Percentiles rank a stretch among this genome's conserved stretches.
phyloP scores from a whole-genome alignment of 495 filamentous ascomycete species.

The Aspergillus nidulans region DNA sequence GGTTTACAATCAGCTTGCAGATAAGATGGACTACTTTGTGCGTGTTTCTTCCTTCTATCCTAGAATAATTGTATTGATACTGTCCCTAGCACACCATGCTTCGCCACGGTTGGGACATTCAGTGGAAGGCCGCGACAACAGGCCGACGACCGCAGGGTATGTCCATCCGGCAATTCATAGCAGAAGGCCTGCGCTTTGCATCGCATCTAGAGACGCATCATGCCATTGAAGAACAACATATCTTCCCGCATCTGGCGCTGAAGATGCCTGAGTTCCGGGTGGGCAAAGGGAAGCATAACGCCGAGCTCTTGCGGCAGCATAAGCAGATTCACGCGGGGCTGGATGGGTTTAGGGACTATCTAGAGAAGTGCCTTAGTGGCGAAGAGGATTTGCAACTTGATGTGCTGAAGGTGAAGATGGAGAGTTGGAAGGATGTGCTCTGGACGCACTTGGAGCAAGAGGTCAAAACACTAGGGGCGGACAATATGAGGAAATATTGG shows the following conservation, averaged over 20 bases:
- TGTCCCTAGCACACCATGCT: background rate
- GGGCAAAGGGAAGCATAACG: constrained; percentile 31
- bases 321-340: constrained; percentile 75
- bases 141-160: background rate
- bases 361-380: constrained; percentile 57
- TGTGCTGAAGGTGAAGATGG: constrained; percentile 68
- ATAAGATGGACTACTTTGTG: constrained; percentile 6
- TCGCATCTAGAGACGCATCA: constrained; percentile 5
- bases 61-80: background rate
- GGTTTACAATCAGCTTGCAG: background rate
- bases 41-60: background rate
- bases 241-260: constrained; percentile 45
- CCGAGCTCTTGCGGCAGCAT: constrained; percentile 74
- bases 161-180: constrained; percentile 5
- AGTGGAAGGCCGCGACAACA: background rate
- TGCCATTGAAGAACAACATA: constrained; percentile 1
- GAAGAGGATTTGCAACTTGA: constrained; percentile 64
- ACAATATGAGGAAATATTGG: constrained; percentile 89
- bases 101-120: constrained; percentile 4
- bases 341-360: constrained; percentile 66
- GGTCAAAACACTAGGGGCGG: constrained; percentile 63
- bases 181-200: constrained; percentile 1
- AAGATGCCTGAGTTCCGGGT: constrained; percentile 75
- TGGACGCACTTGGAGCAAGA: constrained; percentile 73
- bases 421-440: constrained; percentile 60